phyloP scores from a whole-genome alignment of 495 filamentous ascomycete species.

The Penicillium egyptiacum region DNA sequence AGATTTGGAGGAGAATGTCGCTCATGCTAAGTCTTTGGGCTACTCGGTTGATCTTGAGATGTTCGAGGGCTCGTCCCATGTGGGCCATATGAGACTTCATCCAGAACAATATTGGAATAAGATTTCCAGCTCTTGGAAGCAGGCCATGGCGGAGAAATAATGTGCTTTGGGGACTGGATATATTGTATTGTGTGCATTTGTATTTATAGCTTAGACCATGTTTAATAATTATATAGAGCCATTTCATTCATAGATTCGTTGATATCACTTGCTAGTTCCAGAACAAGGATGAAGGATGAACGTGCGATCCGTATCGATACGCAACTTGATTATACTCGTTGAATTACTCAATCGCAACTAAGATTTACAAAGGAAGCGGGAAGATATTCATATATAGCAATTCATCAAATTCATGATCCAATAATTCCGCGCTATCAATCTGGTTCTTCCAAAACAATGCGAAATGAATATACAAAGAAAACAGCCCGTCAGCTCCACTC shows the following conservation, averaged over 20 bases:
- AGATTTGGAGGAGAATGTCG: constrained; percentile 53
- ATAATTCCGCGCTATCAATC: constrained; percentile 2
- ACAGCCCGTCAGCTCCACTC: not conserved
- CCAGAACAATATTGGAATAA: constrained; percentile 54
- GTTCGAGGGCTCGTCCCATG: constrained; percentile 55
- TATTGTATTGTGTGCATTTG: not conserved
- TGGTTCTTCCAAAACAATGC: not conserved
- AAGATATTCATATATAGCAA: not conserved
- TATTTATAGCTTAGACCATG: constrained; percentile 7
- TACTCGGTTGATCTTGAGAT: constrained; percentile 43
- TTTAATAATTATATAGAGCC: constrained; percentile 3
- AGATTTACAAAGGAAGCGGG: not conserved
- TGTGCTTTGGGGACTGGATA: not conserved
- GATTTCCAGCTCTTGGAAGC: constrained; percentile 46
- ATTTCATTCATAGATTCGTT: not conserved
- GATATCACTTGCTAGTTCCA: not conserved
- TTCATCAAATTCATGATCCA: not conserved
- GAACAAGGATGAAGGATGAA: not conserved
- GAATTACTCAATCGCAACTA: not conserved
- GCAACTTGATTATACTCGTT: not conserved
- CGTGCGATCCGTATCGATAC: not conserved
- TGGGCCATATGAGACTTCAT: constrained; percentile 55
- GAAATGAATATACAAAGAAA: not conserved
- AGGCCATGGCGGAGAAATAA: constrained; percentile 7
- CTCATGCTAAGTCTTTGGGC: constrained; percentile 39